Evolutionary conservation across 768 basidiomycete genomes (phyloP).

Genomic region (Xerocomellus amylosporus): DNA sequence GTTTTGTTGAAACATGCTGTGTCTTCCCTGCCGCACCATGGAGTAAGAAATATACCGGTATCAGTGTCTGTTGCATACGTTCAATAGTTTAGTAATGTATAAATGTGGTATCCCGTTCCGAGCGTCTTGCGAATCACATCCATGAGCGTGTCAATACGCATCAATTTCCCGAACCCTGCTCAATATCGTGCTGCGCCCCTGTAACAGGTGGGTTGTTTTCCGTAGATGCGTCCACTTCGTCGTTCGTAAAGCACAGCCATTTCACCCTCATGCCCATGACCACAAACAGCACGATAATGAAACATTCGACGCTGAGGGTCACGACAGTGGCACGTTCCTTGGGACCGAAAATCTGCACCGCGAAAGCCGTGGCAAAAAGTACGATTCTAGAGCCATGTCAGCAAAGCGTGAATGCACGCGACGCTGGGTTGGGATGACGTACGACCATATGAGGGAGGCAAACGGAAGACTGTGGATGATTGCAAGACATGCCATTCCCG

Average conservation of each 20-base stretch:
- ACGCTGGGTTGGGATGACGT: neutral
- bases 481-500: constrained; percentile 6
- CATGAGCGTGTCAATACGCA: too few relatives aligned
- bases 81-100: too few relatives aligned
- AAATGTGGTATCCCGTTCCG: too few relatives aligned
- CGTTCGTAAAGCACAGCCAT: neutral
- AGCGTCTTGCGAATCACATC: too few relatives aligned
- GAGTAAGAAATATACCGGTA: too few relatives aligned
- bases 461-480: constrained; percentile 16
- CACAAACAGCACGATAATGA: neutral
- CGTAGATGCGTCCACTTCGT: neutral
- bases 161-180: too few relatives aligned
- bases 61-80: too few relatives aligned
- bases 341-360: constrained; percentile 8
- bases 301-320: neutral
- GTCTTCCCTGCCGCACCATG: neutral
- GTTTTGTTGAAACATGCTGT: too few relatives aligned
- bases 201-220: too few relatives aligned
- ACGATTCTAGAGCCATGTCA: neutral
- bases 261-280: constrained; percentile 1
- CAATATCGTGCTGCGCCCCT: too few relatives aligned
- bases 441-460: constrained; percentile 17
- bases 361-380: constrained; percentile 6
- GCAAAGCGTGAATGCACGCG: neutral
- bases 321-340: neutral